Percentiles rank a stretch among this genome's conserved stretches.
phyloP scores from a whole-genome alignment of 257 asterid species.

The Solanum acaule region DNA sequence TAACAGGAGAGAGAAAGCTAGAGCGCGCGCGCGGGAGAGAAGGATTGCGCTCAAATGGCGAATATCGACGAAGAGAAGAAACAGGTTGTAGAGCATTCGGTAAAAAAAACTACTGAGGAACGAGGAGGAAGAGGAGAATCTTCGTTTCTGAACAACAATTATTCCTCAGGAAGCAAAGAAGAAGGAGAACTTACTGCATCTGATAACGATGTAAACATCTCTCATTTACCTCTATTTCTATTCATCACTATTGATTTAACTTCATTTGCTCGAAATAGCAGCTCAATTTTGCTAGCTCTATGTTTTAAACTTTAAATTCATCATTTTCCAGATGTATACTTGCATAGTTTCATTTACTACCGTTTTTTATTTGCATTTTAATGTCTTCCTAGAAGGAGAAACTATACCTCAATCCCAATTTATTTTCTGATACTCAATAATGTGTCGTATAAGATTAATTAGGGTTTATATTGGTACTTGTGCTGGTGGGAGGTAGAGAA shows the following conservation, averaged over 20 bases:
- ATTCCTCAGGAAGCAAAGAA: conserved; percentile 17
- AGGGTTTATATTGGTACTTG: background rate
- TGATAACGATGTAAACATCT: conserved; percentile 5
- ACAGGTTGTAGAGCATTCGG: background rate
- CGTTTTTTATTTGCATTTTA: background rate
- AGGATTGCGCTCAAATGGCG: background rate
- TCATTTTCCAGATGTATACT: background rate
- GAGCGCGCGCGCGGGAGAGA: background rate
- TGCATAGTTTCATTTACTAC: background rate
- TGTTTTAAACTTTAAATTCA: background rate
- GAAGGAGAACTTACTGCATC: conserved; percentile 37
- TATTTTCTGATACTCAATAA: background rate
- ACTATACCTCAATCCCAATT: background rate
- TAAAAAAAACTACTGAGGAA: background rate
- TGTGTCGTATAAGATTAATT: background rate
- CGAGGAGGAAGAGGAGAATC: background rate
- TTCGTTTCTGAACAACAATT: background rate
- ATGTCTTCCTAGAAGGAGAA: background rate
- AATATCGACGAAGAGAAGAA: background rate
- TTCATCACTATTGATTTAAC: background rate
- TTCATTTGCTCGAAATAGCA: background rate
- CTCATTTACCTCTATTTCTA: background rate
- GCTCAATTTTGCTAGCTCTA: background rate
- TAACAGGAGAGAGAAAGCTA: background rate
- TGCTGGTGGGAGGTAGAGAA: background rate